These are phyloP conservation scores for Skeletonema grethae DNA, from an alignment of 108 stramenopile species.

Conservation along the genomic window DNA sequence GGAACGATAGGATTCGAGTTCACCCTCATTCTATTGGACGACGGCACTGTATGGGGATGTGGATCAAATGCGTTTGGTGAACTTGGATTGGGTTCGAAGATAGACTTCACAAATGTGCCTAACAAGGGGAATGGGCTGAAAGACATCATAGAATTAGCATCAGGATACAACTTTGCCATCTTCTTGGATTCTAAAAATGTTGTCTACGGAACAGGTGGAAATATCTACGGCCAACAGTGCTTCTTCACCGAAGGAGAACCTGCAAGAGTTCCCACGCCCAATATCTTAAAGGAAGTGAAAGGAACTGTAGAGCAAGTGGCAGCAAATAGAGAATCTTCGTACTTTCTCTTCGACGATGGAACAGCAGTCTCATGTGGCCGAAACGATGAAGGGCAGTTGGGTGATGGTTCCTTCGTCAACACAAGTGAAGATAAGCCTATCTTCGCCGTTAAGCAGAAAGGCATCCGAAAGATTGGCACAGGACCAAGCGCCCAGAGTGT, in stretches of 20 bases:
- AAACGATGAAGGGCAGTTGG: constrained; percentile 44
- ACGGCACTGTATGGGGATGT: constrained; percentile 40
- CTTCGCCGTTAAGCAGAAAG: constrained; percentile 13
- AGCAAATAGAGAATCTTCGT: constrained; percentile 38
- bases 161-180: constrained; percentile 42
- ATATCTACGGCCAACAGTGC: constrained; percentile 50
- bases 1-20: constrained; percentile 36
- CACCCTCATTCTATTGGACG: constrained; percentile 29
- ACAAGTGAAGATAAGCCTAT: constrained; percentile 15
- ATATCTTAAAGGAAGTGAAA: not conserved
- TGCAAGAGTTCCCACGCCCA: not conserved
- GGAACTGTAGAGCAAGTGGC: constrained; percentile 7
- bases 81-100: constrained; percentile 37
- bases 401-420: constrained; percentile 41
- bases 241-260: constrained; percentile 36
- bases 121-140: constrained; percentile 19
- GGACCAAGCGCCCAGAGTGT: constrained; percentile 43
- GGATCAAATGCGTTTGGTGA: constrained; percentile 51
- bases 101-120: constrained; percentile 15
- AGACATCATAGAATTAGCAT: constrained; percentile 27
- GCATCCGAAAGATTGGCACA: constrained; percentile 10
- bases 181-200: constrained; percentile 14
- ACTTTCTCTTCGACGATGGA: constrained; percentile 39
- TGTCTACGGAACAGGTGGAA: constrained; percentile 40
- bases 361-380: constrained; percentile 35